Base-by-base conservation (phyloP, 192 early-diverging fungal species). In the Dispira simplex region DNA sequence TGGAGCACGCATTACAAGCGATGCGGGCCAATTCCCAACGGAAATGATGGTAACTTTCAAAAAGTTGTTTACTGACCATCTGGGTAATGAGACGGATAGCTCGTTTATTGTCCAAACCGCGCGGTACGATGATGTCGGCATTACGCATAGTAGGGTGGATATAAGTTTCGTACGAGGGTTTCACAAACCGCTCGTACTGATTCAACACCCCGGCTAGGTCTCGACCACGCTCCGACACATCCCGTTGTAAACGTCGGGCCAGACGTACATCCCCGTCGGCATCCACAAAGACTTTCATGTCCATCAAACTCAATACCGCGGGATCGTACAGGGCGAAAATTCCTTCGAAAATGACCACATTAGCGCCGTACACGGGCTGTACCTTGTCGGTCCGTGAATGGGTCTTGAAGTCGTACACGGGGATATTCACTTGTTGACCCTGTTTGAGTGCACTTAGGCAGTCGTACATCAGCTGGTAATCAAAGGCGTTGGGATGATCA, bases 311-410 rank as follows among this genome's bases (percentile, higher is more conserved):
- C 14, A 87, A 75, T 25, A 97, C 83, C 44, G 71, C 76, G 32
- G 84, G 80, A 67, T 94, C 90, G 68, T 92, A 92, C 39, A 98
- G 73, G 10, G 92, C 95, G 82, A 98, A 96, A 64, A 98, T 98
- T 51, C 95, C 95, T 69, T 98, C 95, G 73, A 98, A 96, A 49
- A 96, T 91, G 48, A 98, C 80, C 8, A 98, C 88, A 62, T 93
- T 95, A 20, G 93, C 95, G 56, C 93, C 93, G 71, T 98, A 96
- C 11, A 95, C 71, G 3, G 83, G 74, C 64, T 80, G 84, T 10
- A 78, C 73, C 69, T 84, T 80, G 62, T 85, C 70, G 44, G 46
- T 64, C 64, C 90, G 79, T 68, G 87, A 80, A 69, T 97, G 93
- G 0, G 87, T 91, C 25, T 76, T 64, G 73, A 98, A 98, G 68